Conservation (phyloP, 352 stramenopile species). For the Pythium sp. region DNA sequence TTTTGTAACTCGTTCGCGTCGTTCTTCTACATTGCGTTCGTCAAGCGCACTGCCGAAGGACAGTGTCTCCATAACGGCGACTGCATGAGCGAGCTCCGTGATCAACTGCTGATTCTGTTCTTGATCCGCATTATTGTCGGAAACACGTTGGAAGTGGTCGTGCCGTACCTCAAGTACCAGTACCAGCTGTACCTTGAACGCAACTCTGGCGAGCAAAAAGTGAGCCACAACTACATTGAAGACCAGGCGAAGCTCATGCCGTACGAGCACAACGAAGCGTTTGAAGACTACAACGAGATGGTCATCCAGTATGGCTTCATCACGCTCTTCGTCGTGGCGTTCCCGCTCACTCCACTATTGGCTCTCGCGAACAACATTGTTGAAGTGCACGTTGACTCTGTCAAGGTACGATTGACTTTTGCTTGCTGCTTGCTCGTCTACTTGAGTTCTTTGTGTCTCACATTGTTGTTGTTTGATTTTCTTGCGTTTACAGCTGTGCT, state of each 20-base stretch:
- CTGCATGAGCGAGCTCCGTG: conserved; percentile 87
- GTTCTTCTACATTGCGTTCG: conserved; percentile 94
- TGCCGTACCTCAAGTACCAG: conserved; percentile 83
- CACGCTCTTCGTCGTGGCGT: conserved; percentile 93
- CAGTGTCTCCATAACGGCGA: conserved; percentile 78
- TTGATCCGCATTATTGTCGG: conserved; percentile 91
- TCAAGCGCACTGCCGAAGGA: conserved; percentile 51
- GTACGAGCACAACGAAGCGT: conserved; percentile 81
- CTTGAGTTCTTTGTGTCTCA: not conserved
- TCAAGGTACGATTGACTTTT: conserved; percentile 36
- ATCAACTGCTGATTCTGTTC: conserved; percentile 91
- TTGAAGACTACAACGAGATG: conserved; percentile 90
- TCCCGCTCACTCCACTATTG: conserved; percentile 90
- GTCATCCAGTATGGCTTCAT: conserved; percentile 96
- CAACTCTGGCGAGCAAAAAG: conserved; percentile 30
- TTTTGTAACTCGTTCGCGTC: conserved; percentile 98
- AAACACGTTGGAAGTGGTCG: conserved; percentile 86
- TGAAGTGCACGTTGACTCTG: conserved; percentile 88
- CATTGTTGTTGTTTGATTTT: not conserved
- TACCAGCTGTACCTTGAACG: conserved; percentile 59
- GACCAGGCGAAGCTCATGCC: conserved; percentile 78
- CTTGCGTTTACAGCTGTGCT: conserved; percentile 45
- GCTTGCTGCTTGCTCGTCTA: not conserved
- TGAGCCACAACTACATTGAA: conserved; percentile 77
- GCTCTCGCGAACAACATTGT: conserved; percentile 90